Base-by-base conservation (phyloP, 1,284 basidiomycete species). In the Irpex sp. region DNA sequence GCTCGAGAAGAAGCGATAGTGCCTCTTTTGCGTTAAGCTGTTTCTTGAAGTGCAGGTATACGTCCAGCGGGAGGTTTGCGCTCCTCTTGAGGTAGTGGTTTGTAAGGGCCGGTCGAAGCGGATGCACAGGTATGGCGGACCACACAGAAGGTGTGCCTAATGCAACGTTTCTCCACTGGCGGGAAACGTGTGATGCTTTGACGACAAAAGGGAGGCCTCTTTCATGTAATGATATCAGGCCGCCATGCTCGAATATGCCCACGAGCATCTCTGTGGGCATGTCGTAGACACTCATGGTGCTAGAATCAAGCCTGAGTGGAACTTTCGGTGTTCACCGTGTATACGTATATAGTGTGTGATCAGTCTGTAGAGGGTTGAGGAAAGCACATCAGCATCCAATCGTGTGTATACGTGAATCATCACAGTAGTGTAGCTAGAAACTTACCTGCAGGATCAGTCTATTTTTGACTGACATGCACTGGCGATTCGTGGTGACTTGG, bases 211-310 rank as follows among this genome's bases (percentile, higher is more conserved):
- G 63, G 8, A 63, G 60, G 15, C 55, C 51, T 4, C 19, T 17
- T 36, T 64, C 49, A 8, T 58, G 61, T 33, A 62, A 26, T 6
- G 57, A 57, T n/a, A 60, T 47, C 31, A 26, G 39, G 15, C 56
- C 46, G 8, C 63, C 63, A 4, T 54, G 21, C 33, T 62, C 63
- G 58, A 63, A 66, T 21, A 63, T 61, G 15, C 65, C 62, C 67
- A 47, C 68, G 54, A 65, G 63, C 7, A 64, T 19, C 37, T 62
- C 55, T 4, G 43, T 57, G 13, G 65, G 65, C 7, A 66, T 46
- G 26, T 39, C 49, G 21, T 51, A 17, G 9, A 6, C 17, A 19
- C 17, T 17, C 49, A 26, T 17, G 49, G 11, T 51, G 39, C 26
- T 26, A 26, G 26, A 26, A 26, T 26, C 26, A 26, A 26, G 26